Evolutionary conservation across 768 basidiomycete genomes (phyloP).

Genomic region (Leccinum subgranulosum): DNA sequence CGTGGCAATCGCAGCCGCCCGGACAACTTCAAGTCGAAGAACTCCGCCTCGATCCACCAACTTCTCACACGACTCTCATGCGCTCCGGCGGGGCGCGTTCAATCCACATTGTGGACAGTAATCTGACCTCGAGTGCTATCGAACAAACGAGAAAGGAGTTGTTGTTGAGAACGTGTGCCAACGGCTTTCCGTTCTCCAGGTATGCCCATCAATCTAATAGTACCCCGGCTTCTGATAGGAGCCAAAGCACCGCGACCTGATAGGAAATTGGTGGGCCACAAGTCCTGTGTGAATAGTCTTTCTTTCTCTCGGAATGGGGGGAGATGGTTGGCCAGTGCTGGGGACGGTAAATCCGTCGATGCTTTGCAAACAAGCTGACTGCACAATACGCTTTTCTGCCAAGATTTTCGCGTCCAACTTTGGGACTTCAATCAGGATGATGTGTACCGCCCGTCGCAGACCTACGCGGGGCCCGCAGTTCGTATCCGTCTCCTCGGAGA

Average conservation of each 20-base stretch:
- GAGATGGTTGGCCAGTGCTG: slow-evolving; percentile 64
- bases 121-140: slow-evolving; percentile 24
- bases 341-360: slow-evolving; percentile 51
- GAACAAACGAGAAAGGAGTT: slow-evolving; percentile 16
- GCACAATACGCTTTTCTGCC: slow-evolving; percentile 5
- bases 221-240: background rate
- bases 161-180: slow-evolving; percentile 19
- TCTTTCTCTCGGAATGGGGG: slow-evolving; percentile 59
- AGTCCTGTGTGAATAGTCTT: slow-evolving; percentile 64
- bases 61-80: slow-evolving; percentile 10
- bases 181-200: slow-evolving; percentile 36
- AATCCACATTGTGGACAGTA: slow-evolving; percentile 16
- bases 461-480: slow-evolving; percentile 45
- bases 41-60: slow-evolving; percentile 1
- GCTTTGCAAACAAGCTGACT: slow-evolving; percentile 9
- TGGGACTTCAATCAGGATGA: slow-evolving; percentile 71
- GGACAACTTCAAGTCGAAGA: background rate
- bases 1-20: background rate
- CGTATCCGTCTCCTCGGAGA: slow-evolving; percentile 28
- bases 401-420: slow-evolving; percentile 53
- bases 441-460: slow-evolving; percentile 38
- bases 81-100: slow-evolving; percentile 8
- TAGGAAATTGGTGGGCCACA: slow-evolving; percentile 43
- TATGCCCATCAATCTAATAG: slow-evolving; percentile 13
- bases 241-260: slow-evolving; percentile 2